phyloP scores from a whole-genome alignment of 2,329 filamentous ascomycete species.

The Dothiorella sarmentorum region DNA sequence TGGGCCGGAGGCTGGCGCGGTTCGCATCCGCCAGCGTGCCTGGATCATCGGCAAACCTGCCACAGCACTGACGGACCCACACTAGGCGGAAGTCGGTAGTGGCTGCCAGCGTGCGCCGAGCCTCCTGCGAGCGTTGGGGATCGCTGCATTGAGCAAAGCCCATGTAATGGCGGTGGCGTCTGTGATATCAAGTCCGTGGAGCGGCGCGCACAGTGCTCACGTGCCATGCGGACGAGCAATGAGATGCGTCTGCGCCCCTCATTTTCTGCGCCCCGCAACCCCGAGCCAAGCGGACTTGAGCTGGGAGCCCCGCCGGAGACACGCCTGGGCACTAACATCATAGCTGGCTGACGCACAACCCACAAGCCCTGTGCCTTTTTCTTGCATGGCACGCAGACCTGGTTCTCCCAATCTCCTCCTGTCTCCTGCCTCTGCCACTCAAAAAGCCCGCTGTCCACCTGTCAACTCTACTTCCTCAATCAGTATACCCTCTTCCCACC shows the following conservation, averaged over 20 bases:
- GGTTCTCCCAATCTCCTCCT: slow-evolving; percentile 14
- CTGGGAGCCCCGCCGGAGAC: slow-evolving; percentile 13
- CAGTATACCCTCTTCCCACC: background rate
- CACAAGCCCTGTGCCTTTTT: slow-evolving; percentile 12
- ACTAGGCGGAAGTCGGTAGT: background rate
- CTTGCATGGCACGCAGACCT: slow-evolving; percentile 1
- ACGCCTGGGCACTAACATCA: slow-evolving; percentile 12
- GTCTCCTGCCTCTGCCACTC: background rate
- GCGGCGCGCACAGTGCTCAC: background rate
- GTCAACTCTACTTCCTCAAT: background rate
- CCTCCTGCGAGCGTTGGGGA: slow-evolving; percentile 11
- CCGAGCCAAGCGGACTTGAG: slow-evolving; percentile 7
- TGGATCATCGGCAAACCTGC: slow-evolving; percentile 17
- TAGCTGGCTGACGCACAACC: slow-evolving; percentile 12
- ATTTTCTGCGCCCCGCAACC: slow-evolving; percentile 12
- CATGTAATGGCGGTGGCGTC: background rate
- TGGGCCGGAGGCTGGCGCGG: slow-evolving; percentile 4
- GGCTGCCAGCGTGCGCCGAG: background rate
- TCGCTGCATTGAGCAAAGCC: slow-evolving; percentile 2
- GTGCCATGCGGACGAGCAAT: slow-evolving; percentile 3
- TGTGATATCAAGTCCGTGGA: background rate
- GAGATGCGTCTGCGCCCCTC: slow-evolving; percentile 15
- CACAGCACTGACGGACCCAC: slow-evolving; percentile 5
- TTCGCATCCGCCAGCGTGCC: slow-evolving; percentile 10
- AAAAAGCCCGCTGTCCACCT: background rate